A percentile compares a stretch with the other conserved stretches of the same genome.
Evolutionary conservation across 805 yeast species (phyloP).

Genomic region (Clavispora phyllophila): DNA sequence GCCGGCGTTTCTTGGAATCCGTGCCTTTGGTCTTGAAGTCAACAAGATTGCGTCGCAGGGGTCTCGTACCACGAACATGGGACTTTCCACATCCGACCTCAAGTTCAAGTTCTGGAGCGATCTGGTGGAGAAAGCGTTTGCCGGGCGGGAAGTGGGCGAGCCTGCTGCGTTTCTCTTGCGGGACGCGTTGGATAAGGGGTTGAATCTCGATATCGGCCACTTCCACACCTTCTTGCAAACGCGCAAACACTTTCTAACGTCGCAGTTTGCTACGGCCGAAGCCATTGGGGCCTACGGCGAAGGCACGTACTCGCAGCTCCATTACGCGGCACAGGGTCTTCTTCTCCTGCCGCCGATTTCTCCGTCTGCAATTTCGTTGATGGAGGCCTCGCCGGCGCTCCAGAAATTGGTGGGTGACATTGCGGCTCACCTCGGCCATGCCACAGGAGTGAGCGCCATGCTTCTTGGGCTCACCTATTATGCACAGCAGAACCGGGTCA

Average conservation of each 20-base stretch:
- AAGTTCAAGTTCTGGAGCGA: conserved; percentile 76
- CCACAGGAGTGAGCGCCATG: conserved; percentile 63
- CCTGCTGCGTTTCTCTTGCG: conserved; percentile 61
- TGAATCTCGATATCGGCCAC: conserved; percentile 48
- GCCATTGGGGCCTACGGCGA: conserved; percentile 74
- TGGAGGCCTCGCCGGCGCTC: conserved; percentile 40
- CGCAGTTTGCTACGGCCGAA: conserved; percentile 44
- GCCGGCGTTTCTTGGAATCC: conserved; percentile 57
- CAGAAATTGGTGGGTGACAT: conserved; percentile 49
- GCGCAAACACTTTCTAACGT: conserved; percentile 48
- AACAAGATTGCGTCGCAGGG: conserved; percentile 40
- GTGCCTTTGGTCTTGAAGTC: conserved; percentile 63
- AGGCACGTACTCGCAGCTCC: conserved; percentile 70
- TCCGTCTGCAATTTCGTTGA: conserved; percentile 47
- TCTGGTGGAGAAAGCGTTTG: conserved; percentile 43
- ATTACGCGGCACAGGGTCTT: conserved; percentile 59
- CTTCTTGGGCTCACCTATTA: conserved; percentile 57
- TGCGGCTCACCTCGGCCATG: conserved; percentile 80
- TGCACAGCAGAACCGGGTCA: conserved; percentile 48
- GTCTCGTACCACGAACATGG: conserved; percentile 28
- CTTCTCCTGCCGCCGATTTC: conserved; percentile 53
- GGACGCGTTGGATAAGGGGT: conserved; percentile 44
- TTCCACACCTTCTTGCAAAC: conserved; percentile 59
- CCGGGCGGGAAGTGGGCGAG: conserved; percentile 44
- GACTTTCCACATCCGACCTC: conserved; percentile 41